A percentile compares a stretch with the other conserved stretches of the same genome.
phyloP scores from a whole-genome alignment of 2,329 filamentous ascomycete genomes.

The Pleoardoris graminearum region DNA sequence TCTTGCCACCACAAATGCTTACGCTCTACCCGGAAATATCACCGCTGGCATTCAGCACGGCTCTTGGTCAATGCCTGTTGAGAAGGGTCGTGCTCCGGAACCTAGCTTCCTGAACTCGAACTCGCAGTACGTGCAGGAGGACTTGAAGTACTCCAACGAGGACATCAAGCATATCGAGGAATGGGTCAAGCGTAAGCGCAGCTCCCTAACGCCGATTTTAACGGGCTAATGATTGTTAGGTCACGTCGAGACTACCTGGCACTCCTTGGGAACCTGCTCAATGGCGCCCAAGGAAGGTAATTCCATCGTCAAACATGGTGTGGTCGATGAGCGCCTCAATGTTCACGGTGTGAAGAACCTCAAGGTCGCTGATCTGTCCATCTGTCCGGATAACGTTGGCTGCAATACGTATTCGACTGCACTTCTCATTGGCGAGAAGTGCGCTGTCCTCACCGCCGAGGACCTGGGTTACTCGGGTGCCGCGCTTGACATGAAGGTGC shows the following conservation, averaged over 20 bases:
- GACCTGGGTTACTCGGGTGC: constrained; percentile 74
- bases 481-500: constrained; percentile 76
- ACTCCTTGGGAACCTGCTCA: constrained; percentile 69
- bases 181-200: constrained; percentile 53
- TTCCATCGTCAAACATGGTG: constrained; percentile 78
- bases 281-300: constrained; percentile 79
- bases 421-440: constrained; percentile 76
- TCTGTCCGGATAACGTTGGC: constrained; percentile 77
- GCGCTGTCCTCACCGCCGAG: constrained; percentile 69
- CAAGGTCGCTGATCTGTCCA: constrained; percentile 75
- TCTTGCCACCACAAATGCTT: constrained; percentile 72
- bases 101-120: constrained; percentile 65
- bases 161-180: constrained; percentile 71
- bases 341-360: constrained; percentile 76
- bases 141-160: constrained; percentile 66
- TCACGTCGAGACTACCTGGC: constrained; percentile 78
- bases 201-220: neutral
- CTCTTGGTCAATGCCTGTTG: constrained; percentile 66
- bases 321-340: constrained; percentile 75
- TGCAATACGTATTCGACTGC: constrained; percentile 67
- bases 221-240: constrained; percentile 20
- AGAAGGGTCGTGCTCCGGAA: constrained; percentile 57
- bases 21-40: constrained; percentile 73
- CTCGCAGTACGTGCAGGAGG: constrained; percentile 61
- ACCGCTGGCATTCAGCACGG: constrained; percentile 74